These are phyloP conservation scores for Hirschioporus abietinus DNA, from an alignment of 768 basidiomycete genomes.

Conservation along the genomic window DNA sequence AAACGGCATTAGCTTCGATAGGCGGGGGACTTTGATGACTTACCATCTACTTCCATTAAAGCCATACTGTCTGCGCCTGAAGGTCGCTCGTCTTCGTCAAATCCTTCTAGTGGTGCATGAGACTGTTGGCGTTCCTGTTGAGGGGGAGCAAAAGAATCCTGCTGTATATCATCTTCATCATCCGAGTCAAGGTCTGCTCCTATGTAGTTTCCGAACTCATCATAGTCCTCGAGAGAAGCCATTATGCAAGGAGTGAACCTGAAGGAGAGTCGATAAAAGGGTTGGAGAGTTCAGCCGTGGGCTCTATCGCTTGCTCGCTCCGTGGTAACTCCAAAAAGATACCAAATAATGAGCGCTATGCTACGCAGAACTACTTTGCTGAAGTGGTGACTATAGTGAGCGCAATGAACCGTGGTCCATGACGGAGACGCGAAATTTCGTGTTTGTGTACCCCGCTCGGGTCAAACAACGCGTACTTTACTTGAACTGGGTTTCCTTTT, in stretches of 20 bases:
- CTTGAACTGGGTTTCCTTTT: not conserved
- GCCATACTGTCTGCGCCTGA: constrained; percentile 43
- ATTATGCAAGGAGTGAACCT: constrained; percentile 22
- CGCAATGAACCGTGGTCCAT: constrained; percentile 5
- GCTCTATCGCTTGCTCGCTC: not conserved
- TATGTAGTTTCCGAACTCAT: constrained; percentile 97
- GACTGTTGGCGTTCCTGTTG: constrained; percentile 30
- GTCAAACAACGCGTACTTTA: not conserved
- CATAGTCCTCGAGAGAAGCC: constrained; percentile 72
- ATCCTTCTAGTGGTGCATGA: constrained; percentile 71
- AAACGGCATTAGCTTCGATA: constrained; percentile 1
- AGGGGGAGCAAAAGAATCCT: constrained; percentile 31
- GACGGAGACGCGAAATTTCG: constrained; percentile 23
- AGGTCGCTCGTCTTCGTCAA: constrained; percentile 67
- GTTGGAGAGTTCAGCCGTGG: not conserved
- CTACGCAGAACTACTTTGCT: not conserved
- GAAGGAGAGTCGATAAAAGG: not conserved
- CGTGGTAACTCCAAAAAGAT: not conserved
- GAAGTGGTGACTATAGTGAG: not conserved
- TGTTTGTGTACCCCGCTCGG: constrained; percentile 24
- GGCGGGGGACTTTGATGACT: constrained; percentile 12
- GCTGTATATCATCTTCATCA: constrained; percentile 57
- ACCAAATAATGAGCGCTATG: not conserved
- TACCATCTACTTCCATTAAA: constrained; percentile 85
- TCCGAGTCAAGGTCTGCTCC: constrained; percentile 93